These are phyloP conservation scores for Codiaeum variegatum DNA, from an alignment of 441 rosid genomes.

Conservation along the genomic window DNA sequence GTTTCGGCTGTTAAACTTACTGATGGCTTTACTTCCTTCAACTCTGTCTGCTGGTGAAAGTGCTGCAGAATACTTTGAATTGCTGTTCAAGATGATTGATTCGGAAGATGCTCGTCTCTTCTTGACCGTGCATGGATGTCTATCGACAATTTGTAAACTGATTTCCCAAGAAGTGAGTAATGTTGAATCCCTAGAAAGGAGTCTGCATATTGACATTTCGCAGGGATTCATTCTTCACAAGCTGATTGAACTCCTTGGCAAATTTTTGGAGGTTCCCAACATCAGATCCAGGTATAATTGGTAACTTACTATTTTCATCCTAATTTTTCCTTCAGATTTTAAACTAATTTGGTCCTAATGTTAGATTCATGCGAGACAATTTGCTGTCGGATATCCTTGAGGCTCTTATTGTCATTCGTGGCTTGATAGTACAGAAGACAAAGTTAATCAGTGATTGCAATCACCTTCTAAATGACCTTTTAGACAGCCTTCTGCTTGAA, in stretches of 20 bases:
- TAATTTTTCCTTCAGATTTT: slow-evolving; percentile 20
- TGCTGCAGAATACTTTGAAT: slow-evolving; percentile 97
- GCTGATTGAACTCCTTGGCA: slow-evolving; percentile 96
- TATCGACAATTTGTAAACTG: slow-evolving; percentile 77
- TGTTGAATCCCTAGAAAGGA: slow-evolving; percentile 91
- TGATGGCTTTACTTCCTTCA: slow-evolving; percentile 83
- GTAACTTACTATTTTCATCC: slow-evolving; percentile 3
- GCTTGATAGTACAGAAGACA: slow-evolving; percentile 99
- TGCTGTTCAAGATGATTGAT: slow-evolving; percentile 94
- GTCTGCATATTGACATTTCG: slow-evolving; percentile 97
- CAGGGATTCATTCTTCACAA: slow-evolving; percentile 99
- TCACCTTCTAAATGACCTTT: slow-evolving; percentile 88
- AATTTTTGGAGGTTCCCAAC: slow-evolving; percentile 91
- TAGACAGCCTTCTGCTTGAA: slow-evolving; percentile 97
- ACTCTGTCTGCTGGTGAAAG: slow-evolving; percentile 97
- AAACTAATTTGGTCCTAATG: slow-evolving; percentile 30
- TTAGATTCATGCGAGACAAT: slow-evolving; percentile 93
- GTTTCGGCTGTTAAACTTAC: slow-evolving; percentile 80
- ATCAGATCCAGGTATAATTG: slow-evolving; percentile 80
- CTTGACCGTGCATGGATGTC: slow-evolving; percentile 93
- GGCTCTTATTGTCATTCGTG: slow-evolving; percentile 95
- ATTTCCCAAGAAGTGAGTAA: slow-evolving; percentile 92
- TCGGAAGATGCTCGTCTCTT: slow-evolving; percentile 95
- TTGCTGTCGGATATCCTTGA: slow-evolving; percentile 93
- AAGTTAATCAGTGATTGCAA: slow-evolving; percentile 97